A percentile compares a stretch with the other conserved stretches of the same genome.
Evolutionary conservation across 169 alveolate species (phyloP).

Genomic region (Plasmodium cynomolgi): DNA sequence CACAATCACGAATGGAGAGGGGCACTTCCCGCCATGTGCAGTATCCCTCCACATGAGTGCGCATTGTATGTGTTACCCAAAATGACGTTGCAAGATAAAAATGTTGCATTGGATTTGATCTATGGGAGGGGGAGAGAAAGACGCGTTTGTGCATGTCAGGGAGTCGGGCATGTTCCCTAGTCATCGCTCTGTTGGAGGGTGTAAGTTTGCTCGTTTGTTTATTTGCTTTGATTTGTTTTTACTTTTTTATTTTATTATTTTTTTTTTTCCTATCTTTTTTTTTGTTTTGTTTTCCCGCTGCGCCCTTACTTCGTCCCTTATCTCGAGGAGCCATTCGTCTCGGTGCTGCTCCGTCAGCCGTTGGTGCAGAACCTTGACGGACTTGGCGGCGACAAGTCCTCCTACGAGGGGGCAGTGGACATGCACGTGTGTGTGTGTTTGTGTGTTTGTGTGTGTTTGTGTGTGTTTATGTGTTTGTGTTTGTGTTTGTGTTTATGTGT

Average conservation of each 20-base stretch:
- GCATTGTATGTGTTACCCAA: constrained; percentile 11
- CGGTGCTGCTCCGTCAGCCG: constrained; percentile 70
- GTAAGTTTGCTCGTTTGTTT: not conserved
- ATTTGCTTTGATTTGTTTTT: not conserved
- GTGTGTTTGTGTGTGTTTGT: not conserved
- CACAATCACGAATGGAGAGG: not conserved
- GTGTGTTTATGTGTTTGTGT: not conserved
- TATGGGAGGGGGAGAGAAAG: not conserved
- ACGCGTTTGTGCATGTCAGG: not conserved
- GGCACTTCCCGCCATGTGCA: not conserved
- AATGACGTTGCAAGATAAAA: constrained; percentile 64
- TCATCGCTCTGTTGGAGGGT: not conserved
- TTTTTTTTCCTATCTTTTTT: not conserved
- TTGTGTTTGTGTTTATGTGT: too few species aligned
- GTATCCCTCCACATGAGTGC: not conserved
- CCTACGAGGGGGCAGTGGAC: constrained; percentile 3
- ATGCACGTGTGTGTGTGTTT: too few species aligned
- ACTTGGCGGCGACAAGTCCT: constrained; percentile 67
- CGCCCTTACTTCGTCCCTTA: constrained; percentile 19
- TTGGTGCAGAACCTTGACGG: constrained; percentile 67
- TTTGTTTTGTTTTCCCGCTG: not conserved
- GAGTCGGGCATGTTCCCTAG: not conserved
- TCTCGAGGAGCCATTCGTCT: constrained; percentile 69
- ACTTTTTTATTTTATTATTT: too few species aligned
- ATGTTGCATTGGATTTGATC: constrained; percentile 72